phyloP scores from a whole-genome alignment of 2,329 filamentous ascomycete genomes.

The Hypoxylon sp. region DNA sequence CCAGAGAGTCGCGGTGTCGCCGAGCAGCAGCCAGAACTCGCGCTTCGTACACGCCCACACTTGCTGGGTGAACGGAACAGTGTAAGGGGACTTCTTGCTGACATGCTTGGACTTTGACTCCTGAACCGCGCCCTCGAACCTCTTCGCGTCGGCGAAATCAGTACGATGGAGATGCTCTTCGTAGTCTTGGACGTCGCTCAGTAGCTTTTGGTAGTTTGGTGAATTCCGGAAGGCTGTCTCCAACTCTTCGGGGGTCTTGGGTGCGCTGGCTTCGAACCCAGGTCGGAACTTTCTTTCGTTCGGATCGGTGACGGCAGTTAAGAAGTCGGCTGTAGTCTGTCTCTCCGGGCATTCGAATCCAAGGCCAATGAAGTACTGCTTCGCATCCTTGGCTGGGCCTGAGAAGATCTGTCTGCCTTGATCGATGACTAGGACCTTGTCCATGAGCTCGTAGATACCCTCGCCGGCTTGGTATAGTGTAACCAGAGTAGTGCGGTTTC shows the following conservation, averaged over 20 bases:
- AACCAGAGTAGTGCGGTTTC: slow-evolving; percentile 63
- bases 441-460: slow-evolving; percentile 64
- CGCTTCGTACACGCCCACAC: slow-evolving; percentile 73
- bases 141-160: slow-evolving; percentile 66
- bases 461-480: slow-evolving; percentile 56
- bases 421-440: slow-evolving; percentile 83
- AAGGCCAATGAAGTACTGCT: slow-evolving; percentile 70
- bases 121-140: slow-evolving; percentile 71
- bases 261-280: slow-evolving; percentile 71
- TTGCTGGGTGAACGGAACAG: slow-evolving; percentile 76
- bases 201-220: slow-evolving; percentile 65
- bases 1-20: slow-evolving; percentile 77
- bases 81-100: slow-evolving; percentile 76
- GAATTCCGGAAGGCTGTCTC: slow-evolving; percentile 71
- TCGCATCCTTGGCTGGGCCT: slow-evolving; percentile 68
- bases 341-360: slow-evolving; percentile 68
- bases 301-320: slow-evolving; percentile 79
- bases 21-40: slow-evolving; percentile 81
- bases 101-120: slow-evolving; percentile 74
- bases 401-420: slow-evolving; percentile 70
- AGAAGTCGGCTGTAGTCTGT: slow-evolving; percentile 79
- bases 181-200: slow-evolving; percentile 65
- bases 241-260: slow-evolving; percentile 74
- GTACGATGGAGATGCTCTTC: slow-evolving; percentile 58
- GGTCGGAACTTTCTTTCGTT: slow-evolving; percentile 73